Percentiles rank a stretch among this genome's conserved stretches.
Conservation (phyloP, 495 filamentous ascomycete genomes). For the Emericellopsis terricola region DNA sequence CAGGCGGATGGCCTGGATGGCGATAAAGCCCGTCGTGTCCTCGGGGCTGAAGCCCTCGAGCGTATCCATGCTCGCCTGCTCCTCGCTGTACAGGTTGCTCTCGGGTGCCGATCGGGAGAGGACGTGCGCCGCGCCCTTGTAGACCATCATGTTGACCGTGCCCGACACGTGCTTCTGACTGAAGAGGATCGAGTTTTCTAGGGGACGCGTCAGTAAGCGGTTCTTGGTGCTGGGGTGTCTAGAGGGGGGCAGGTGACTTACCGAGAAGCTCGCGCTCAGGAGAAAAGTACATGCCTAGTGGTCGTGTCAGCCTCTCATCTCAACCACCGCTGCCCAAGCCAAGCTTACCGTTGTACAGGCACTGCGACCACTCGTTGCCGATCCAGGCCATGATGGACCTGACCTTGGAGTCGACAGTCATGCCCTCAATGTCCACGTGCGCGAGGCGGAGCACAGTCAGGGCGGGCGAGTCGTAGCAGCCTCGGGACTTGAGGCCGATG, state of each 20-base stretch:
- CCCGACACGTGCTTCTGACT: slow-evolving; percentile 55
- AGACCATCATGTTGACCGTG: slow-evolving; percentile 48
- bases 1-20: slow-evolving; percentile 64
- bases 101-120: slow-evolving; percentile 59
- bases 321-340: no score
- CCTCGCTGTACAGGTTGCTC: slow-evolving; percentile 71
- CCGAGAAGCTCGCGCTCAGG: slow-evolving; percentile 44
- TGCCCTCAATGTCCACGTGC: slow-evolving; percentile 69
- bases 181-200: slow-evolving; percentile 53
- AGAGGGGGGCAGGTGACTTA: slow-evolving; percentile 17
- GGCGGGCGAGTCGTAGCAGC: slow-evolving; percentile 73
- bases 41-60: slow-evolving; percentile 59
- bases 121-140: slow-evolving; percentile 62
- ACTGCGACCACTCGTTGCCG: slow-evolving; percentile 55
- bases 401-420: slow-evolving; percentile 71
- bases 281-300: slow-evolving; percentile 64
- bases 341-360: slow-evolving; percentile 77
- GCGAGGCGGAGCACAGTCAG: slow-evolving; percentile 58
- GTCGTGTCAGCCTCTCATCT: no score
- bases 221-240: slow-evolving; percentile 46
- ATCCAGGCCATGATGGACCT: slow-evolving; percentile 68
- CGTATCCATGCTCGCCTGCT: slow-evolving; percentile 75
- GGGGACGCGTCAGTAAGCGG: no score
- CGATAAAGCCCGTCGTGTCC: slow-evolving; percentile 46
- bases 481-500: slow-evolving; percentile 45